These are phyloP conservation scores for Candida tibetensis DNA, from an alignment of 805 yeast genomes.

Conservation along the genomic window DNA sequence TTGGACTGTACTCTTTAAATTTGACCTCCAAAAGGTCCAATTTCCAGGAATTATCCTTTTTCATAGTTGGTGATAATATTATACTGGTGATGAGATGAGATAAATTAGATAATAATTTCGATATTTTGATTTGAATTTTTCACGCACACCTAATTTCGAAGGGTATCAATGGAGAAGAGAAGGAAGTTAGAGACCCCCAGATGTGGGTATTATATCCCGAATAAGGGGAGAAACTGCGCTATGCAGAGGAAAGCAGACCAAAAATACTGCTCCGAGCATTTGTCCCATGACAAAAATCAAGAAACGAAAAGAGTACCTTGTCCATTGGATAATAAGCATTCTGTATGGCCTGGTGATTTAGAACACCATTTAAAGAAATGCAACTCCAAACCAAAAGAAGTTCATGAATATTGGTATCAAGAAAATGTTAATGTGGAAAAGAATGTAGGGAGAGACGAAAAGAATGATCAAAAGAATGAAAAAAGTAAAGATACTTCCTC, in stretches of 20 bases:
- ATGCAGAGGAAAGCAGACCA: constrained; percentile 53
- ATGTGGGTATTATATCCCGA: constrained; percentile 49
- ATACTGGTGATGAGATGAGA: constrained; percentile 5
- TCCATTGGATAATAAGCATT: constrained; percentile 73
- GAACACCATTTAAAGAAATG: constrained; percentile 61
- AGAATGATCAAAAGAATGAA: constrained; percentile 9
- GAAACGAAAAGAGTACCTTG: constrained; percentile 55
- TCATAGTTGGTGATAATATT: constrained; percentile 8
- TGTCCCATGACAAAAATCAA: constrained; percentile 20
- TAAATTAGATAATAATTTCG: neutral
- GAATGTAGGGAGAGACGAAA: constrained; percentile 3
- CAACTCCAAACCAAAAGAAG: constrained; percentile 40
- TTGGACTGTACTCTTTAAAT: constrained; percentile 40
- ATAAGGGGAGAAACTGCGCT: constrained; percentile 57
- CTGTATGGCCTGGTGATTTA: constrained; percentile 61
- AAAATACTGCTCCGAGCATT: constrained; percentile 63
- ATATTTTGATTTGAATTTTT: constrained; percentile 3
- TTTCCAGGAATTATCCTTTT: constrained; percentile 48
- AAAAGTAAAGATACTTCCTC: neutral
- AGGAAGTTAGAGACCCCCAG: constrained; percentile 12
- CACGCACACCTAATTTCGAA: neutral
- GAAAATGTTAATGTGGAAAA: constrained; percentile 43
- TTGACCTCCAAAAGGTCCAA: constrained; percentile 56
- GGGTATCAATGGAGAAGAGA: constrained; percentile 1
- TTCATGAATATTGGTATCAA: constrained; percentile 49